phyloP scores from a whole-genome alignment of 352 stramenopile species.

The Poterioochromonas sp. region DNA sequence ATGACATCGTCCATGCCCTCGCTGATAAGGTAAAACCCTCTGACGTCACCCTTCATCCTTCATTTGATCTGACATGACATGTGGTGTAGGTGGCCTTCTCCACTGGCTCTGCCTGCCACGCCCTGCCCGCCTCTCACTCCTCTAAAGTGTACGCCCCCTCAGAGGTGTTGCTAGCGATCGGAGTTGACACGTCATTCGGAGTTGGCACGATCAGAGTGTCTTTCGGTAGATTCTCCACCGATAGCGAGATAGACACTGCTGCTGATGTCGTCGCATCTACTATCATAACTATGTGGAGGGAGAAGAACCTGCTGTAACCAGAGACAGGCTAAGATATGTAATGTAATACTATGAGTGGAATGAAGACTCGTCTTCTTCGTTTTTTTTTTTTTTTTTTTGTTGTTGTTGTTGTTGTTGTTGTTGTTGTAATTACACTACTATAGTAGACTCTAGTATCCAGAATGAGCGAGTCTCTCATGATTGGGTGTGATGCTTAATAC shows the following conservation, averaged over 20 bases:
- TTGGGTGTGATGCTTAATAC: too few relatives aligned
- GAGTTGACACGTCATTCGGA: constrained; percentile 69
- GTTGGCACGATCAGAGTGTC: constrained; percentile 85
- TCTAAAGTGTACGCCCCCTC: constrained; percentile 51
- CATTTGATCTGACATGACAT: constrained; percentile 56
- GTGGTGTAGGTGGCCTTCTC: constrained; percentile 80
- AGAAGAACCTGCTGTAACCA: too few relatives aligned
- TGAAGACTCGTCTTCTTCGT: too few relatives aligned
- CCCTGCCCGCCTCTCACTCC: constrained; percentile 35
- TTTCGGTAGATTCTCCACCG: constrained; percentile 74
- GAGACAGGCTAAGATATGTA: too few relatives aligned
- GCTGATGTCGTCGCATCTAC: too few relatives aligned
- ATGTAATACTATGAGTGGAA: too few relatives aligned
- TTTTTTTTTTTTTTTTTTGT: too few relatives aligned
- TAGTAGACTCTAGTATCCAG: too few relatives aligned
- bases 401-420: too few relatives aligned
- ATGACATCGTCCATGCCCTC: not conserved
- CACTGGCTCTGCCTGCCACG: constrained; percentile 85
- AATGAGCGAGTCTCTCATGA: too few relatives aligned
- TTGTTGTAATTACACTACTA: too few relatives aligned
- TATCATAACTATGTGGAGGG: too few relatives aligned
- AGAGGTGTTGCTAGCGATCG: constrained; percentile 81
- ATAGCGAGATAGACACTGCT: constrained; percentile 69
- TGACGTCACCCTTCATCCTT: constrained; percentile 39
- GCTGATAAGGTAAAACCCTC: constrained; percentile 33